Base-by-base conservation (phyloP, 1,284 basidiomycete genomes). In the Leucoagaricus sp. region DNA sequence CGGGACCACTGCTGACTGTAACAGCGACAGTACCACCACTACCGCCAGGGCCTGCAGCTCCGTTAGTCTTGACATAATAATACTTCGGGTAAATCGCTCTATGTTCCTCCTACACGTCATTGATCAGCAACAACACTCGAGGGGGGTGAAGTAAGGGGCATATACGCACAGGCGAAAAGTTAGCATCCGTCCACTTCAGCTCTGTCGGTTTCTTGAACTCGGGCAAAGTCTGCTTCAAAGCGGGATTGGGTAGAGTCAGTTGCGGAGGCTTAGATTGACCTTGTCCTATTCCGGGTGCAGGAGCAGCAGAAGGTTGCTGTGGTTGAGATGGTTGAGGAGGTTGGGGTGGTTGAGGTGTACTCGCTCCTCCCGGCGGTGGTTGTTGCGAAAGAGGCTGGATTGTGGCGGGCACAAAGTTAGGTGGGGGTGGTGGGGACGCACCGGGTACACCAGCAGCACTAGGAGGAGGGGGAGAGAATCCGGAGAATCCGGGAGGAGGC, bases 11-110 rank as follows among this genome's bases (percentile, higher is more conserved):
- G n/a, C n/a, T n/a, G 57, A 42, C 42, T 12, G 40, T 23, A 41
- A n/a, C 36, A 38, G 15, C 36, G 8, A 5, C 17, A 38, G 17
- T 21, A 4, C 3, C 23, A 19, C 17, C 19, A 12, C 17, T 5
- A 41, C n/a, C 40, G n/a, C n/a, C n/a, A n/a, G n/a, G n/a, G n/a
- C n/a, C n/a, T n/a, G 41, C 45, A 71, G 65, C 55, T 65, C 56
- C 72, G 52, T 69, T 69, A 31, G 71, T 60, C 64, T 77, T 78
- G 23, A 78, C 70, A 69, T 83, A 82, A 63, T 84, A 84, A 75
- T 95, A 96, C 69, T 82, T 85, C n/a, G 81, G 69, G 62, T 87
- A 77, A 64, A 83, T 81, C 1, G 93, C 88, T 58, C 94, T 86
- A 64, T 85, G 86, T 72, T 96, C 94, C 63, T 92, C 89, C 89